These are phyloP conservation scores for Datura wrightii DNA, from an alignment of 257 asterid genomes.

Conservation along the genomic window DNA sequence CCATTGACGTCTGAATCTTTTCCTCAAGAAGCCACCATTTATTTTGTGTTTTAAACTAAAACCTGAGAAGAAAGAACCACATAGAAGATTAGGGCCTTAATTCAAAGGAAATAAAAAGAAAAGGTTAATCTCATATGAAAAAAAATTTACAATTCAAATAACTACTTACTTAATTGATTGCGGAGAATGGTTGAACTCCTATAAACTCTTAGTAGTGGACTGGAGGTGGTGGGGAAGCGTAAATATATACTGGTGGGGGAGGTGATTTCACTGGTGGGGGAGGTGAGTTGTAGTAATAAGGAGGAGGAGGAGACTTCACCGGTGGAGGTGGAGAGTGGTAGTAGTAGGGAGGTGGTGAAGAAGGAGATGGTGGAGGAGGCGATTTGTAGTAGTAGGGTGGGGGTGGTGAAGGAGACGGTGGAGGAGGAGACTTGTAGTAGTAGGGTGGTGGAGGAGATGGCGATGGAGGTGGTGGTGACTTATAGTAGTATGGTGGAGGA, in stretches of 20 bases:
- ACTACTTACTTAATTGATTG: constrained; percentile 31
- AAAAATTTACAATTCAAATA: neutral
- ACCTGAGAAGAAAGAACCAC: neutral
- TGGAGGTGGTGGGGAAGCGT: constrained; percentile 18
- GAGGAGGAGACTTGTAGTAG: constrained; percentile 18
- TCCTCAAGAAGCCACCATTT: constrained; percentile 20
- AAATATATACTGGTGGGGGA: neutral
- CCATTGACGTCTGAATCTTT: neutral
- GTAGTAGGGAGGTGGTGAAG: neutral
- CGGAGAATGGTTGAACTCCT: neutral
- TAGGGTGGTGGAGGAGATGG: neutral
- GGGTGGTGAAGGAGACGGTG: neutral
- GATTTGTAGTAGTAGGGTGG: neutral
- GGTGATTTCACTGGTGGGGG: neutral
- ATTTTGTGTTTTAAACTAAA: constrained; percentile 23
- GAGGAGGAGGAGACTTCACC: neutral
- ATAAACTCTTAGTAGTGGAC: constrained; percentile 29
- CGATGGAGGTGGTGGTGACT: neutral
- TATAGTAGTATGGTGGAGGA: neutral
- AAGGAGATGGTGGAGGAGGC: neutral
- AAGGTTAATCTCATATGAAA: neutral
- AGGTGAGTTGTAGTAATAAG: constrained; percentile 7
- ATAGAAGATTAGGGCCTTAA: neutral
- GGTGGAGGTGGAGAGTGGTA: constrained; percentile 9
- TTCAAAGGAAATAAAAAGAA: neutral